Conservation (phyloP, 2,329 filamentous ascomycete genomes). For the Alternaria arborescens region DNA sequence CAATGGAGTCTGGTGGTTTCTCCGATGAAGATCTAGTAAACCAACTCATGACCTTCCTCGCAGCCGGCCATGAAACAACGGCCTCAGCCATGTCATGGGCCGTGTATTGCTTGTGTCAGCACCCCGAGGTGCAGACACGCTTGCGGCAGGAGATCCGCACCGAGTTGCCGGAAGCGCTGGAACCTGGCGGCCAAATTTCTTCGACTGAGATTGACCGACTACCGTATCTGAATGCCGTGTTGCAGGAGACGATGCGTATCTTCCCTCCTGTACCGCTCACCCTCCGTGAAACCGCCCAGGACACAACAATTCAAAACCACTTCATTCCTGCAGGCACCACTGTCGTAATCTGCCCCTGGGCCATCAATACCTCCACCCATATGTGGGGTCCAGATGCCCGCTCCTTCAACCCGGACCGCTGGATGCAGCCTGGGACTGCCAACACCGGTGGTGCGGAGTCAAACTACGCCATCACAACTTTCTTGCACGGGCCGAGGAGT, state of each 20-base stretch:
- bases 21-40: constrained; percentile 82
- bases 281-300: constrained; percentile 68
- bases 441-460: constrained; percentile 75
- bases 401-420: constrained; percentile 77
- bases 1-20: constrained; percentile 78
- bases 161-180: constrained; percentile 55
- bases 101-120: constrained; percentile 60
- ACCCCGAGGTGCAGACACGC: constrained; percentile 59
- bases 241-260: constrained; percentile 78
- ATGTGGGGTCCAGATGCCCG: constrained; percentile 81
- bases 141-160: constrained; percentile 62
- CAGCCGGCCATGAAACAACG: constrained; percentile 70
- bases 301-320: constrained; percentile 72
- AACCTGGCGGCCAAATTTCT: constrained; percentile 55
- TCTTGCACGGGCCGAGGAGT: constrained; percentile 83
- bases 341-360: constrained; percentile 70
- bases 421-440: constrained; percentile 53
- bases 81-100: constrained; percentile 64
- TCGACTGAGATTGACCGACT: constrained; percentile 72
- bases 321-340: constrained; percentile 75
- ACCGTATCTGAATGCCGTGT: constrained; percentile 78
- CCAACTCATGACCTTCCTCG: constrained; percentile 90
- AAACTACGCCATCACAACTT: constrained; percentile 82
- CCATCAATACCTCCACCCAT: constrained; percentile 72
- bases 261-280: constrained; percentile 77